Evolutionary conservation across 139 green algal species (phyloP), one percentile per base, ranked within the genome.

Genomic region (Tetradesmus lagerheimii): DNA sequence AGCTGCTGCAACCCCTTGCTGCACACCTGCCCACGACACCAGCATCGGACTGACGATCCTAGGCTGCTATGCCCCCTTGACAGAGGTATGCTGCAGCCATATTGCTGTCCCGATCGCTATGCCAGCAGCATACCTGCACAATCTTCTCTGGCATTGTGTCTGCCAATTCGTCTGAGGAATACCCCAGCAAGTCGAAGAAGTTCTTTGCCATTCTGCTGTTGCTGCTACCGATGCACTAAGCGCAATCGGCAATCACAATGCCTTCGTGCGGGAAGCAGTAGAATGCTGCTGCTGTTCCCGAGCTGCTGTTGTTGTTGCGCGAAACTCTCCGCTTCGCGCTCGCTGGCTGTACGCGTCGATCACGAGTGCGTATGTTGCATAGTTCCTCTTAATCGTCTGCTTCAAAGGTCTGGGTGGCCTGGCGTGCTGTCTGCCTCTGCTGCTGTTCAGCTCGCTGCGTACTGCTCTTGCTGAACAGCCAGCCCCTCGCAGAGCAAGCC

Each of bases 111-210:
- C 31, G 31, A 64, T 20, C 12, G 57, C 57, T 23, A 71, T n/a
- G 57, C 23, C 20, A 71, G 43, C 67, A 38, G n/a, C 86, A 9
- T 37, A 91, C 88, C 88, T 91, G 76, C 23, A 91, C 80, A 57
- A 91, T 88, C 50, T 50, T 71, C 34, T 88, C 80, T 45, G 88
- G 80, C 80, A 89, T 91, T 4, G 88, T 45, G 64, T 88, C 80
- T 27, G 88, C 88, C 41, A 91, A 15, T 12, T 91, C 76, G 78
- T 91, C 66, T 43, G 80, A 87, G n/a, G 57, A 82, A 27, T 86
- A 85, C 29, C 87, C 87, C 87, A 91, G 87, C 57, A 91, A 53
- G 43, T 91, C 87, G 50, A 91, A 91, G 79, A 91, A 91, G 87
- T 91, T 90, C 85, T 75, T 86, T 4, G 87, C 77, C 87, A 87